Conservation (phyloP, 768 basidiomycete genomes). For the Lentinula edodes region DNA sequence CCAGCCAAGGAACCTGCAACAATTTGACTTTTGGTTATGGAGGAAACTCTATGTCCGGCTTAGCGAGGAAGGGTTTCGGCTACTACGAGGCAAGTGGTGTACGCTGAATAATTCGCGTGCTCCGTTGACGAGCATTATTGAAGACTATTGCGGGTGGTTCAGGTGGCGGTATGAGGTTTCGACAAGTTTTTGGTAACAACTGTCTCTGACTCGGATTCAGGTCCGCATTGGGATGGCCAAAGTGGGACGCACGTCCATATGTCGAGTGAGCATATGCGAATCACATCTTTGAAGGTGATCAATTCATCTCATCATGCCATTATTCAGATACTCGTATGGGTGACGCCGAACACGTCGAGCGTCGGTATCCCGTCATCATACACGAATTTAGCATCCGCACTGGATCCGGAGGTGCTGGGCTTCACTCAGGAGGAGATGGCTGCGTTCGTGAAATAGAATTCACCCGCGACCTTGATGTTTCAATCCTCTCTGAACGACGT, state of each 20-base stretch:
- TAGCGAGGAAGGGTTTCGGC: not conserved
- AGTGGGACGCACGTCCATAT: slow-evolving; percentile 1
- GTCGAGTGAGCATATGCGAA: not conserved
- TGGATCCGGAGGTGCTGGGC: not conserved
- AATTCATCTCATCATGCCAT: not conserved
- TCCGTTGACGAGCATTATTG: not conserved
- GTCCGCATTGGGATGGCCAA: not conserved
- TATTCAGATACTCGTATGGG: not conserved
- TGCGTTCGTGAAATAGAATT: slow-evolving; percentile 1
- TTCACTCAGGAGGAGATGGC: not conserved
- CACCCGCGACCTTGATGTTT: not conserved
- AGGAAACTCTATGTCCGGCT: not conserved
- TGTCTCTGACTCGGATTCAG: not conserved
- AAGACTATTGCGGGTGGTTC: slow-evolving; percentile 1
- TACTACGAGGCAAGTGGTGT: not conserved
- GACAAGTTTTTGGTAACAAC: too few relatives aligned
- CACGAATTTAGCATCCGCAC: not conserved
- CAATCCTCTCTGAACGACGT: slow-evolving; percentile 1
- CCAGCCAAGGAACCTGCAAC: slow-evolving; percentile 2
- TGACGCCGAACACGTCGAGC: slow-evolving; percentile 4
- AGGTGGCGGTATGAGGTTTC: not conserved
- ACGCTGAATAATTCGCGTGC: not conserved
- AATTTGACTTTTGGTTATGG: not conserved
- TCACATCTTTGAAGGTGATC: not conserved
- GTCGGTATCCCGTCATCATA: not conserved